Conservation (phyloP, 768 basidiomycete genomes). For the Harrya chromipes region DNA sequence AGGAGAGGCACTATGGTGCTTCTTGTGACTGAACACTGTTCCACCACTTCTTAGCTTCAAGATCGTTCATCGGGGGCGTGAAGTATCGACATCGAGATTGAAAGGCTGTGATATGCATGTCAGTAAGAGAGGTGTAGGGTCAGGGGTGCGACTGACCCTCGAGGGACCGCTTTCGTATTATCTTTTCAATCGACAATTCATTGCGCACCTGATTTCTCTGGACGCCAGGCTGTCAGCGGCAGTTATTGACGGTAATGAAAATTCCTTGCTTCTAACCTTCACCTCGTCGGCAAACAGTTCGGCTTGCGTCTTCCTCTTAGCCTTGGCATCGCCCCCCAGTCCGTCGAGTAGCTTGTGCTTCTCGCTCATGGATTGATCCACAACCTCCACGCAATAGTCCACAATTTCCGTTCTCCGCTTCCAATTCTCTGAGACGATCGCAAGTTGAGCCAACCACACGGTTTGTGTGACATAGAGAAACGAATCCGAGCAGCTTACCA, state of each 20-base stretch:
- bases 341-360: slow-evolving; percentile 47
- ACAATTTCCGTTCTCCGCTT: slow-evolving; percentile 70
- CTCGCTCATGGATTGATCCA: slow-evolving; percentile 61
- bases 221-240: slow-evolving; percentile 24
- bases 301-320: slow-evolving; percentile 51
- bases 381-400: slow-evolving; percentile 68
- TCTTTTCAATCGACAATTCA: slow-evolving; percentile 69
- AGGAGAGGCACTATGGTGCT: slow-evolving; percentile 32
- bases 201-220: slow-evolving; percentile 75
- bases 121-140: slow-evolving; percentile 17
- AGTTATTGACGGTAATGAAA: slow-evolving; percentile 30
- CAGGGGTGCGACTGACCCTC: slow-evolving; percentile 50
- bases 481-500: slow-evolving; percentile 44
- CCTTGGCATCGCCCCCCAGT: slow-evolving; percentile 41
- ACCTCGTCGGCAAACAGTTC: slow-evolving; percentile 64
- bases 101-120: slow-evolving; percentile 53
- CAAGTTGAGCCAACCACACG: slow-evolving; percentile 18
- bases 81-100: slow-evolving; percentile 78
- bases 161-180: slow-evolving; percentile 64
- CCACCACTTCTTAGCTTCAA: slow-evolving; percentile 57
- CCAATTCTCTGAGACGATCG: slow-evolving; percentile 54
- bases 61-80: slow-evolving; percentile 58
- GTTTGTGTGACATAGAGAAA: slow-evolving; percentile 10
- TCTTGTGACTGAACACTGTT: slow-evolving; percentile 38
- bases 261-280: slow-evolving; percentile 47